Evolutionary conservation across 495 filamentous ascomycete genomes (phyloP), one percentile per base, ranked within the genome.

Genomic region (Annulohypoxylon bovei): DNA sequence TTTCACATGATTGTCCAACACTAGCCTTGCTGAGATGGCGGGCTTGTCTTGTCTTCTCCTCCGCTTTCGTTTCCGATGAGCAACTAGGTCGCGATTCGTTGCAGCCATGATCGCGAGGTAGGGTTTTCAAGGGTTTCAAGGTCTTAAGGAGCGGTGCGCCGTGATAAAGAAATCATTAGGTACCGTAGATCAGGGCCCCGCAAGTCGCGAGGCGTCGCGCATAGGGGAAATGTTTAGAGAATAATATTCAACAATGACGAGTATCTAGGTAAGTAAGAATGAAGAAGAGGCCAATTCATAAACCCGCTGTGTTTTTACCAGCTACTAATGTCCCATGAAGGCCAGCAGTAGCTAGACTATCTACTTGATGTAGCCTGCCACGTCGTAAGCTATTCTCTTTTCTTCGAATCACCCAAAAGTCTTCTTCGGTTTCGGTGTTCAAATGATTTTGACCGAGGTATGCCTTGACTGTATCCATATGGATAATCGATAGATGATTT

Each of bases 1-100:
- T 80, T 90, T 93, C 70, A 97, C 82, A 79, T 94, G 90, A 74
- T 91, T 89, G 73, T 97, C 93, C 33, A 95, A 84, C n/a, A 98
- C 81, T 27, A 88, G 76, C 46, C 84, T 80, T 63, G 86, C 85
- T 60, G 84, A 75, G 59, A 86, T 76, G 47, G 86, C 76, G 1
- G 84, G 75, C 70, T 87, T 88, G 73, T 88, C 85, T 55, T 86
- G 84, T 47, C 86, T 80, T 58, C 89, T 82, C 67, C 86, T 80
- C 62, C 86, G 80, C 68, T 79, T 80, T 46, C 80, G 77, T 55
- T 72, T 81, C 53, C 67, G 75, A 30, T 73, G 76, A 33, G 70
- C 44, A 37, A 62, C 50, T 30, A 64, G 50, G 28, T 70, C 67
- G 39, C 65, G 68, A 47, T 65, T 76, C 6, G 74, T 49, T 40